Evolutionary conservation across 2,329 filamentous ascomycete genomes (phyloP), one percentile per base, ranked within the genome.

Genomic region (Aspergillus tamarii): DNA sequence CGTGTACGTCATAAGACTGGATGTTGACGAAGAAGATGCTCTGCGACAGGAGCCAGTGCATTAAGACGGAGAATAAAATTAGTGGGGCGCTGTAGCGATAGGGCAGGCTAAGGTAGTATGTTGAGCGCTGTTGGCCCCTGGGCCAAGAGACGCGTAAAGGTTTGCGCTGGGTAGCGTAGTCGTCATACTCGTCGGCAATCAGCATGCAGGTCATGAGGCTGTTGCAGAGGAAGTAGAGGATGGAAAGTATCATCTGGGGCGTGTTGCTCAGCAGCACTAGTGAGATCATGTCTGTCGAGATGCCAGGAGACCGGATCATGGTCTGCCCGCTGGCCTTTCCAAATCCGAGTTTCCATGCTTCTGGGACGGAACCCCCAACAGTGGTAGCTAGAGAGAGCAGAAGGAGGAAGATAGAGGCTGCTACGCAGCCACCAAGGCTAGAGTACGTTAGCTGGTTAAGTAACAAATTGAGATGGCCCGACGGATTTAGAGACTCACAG

Each of bases 41-140:
- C 66, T 83, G 80, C 0, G 82, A 84, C 4, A 82, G 67, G 8
- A 84, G 69, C 81, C 81, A 84, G 64, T 84, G 82, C 43, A 84
- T 70, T 0, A 80, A 1, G 0, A 70, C 73, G 2, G 72, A 77
- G 0, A 68, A 61, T 0, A 69, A 58, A 3, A 78, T 67, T 0
- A 83, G 66, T 0, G 82, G 80, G 1, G 67, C 21, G 3, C 60
- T 57, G 30, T 74, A 74, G 19, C 56, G 61, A 32, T 70, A 77
- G 0, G 82, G 82, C 0, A 85, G 67, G 3, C 75, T 77, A 4
- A 84, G 77, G 61, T 77, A 83, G 63, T 82, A 83, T 2, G 76
- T 81, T 0, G 77, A 79, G 4, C 78, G 73, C 65, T 85, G 82
- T 4, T 72, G 67, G 7, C 78, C 80, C 11, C 36, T 48, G 2